phyloP scores from a whole-genome alignment of 2,329 filamentous ascomycete genomes.

The Cladophialophora chaetospira region DNA sequence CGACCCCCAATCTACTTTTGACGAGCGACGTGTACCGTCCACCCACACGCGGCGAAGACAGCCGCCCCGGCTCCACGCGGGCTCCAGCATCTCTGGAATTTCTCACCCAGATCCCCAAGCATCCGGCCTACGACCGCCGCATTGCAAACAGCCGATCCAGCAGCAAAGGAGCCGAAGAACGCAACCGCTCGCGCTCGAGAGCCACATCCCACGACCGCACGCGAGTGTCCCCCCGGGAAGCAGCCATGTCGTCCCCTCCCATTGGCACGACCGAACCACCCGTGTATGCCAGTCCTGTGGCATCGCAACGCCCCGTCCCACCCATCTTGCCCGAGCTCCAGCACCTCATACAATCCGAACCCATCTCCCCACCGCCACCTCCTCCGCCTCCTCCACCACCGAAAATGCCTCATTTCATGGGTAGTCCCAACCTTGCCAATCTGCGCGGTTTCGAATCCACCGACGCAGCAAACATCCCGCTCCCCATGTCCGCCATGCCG shows the following conservation, averaged over 20 bases:
- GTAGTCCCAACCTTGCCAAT: slow-evolving; percentile 35
- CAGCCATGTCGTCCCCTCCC: slow-evolving; percentile 14
- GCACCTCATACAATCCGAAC: slow-evolving; percentile 59
- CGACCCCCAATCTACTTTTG: too few species aligned
- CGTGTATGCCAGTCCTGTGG: not conserved
- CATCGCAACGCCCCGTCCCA: slow-evolving; percentile 37
- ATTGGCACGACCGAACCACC: not conserved
- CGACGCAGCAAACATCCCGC: slow-evolving; percentile 18
- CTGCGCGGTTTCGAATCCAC: slow-evolving; percentile 40
- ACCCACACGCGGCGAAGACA: slow-evolving; percentile 33
- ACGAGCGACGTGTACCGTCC: slow-evolving; percentile 42
- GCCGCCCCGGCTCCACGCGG: slow-evolving; percentile 21
- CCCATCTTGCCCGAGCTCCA: slow-evolving; percentile 63
- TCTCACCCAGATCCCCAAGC: slow-evolving; percentile 30
- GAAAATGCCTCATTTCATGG: not conserved
- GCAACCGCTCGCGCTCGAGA: slow-evolving; percentile 58
- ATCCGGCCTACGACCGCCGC: slow-evolving; percentile 31
- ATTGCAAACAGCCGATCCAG: slow-evolving; percentile 43
- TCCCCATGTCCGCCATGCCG: slow-evolving; percentile 39
- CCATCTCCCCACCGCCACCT: slow-evolving; percentile 44
- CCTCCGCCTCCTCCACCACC: slow-evolving; percentile 43
- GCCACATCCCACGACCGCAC: slow-evolving; percentile 42
- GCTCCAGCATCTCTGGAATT: slow-evolving; percentile 23
- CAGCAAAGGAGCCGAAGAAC: slow-evolving; percentile 40
- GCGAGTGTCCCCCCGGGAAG: slow-evolving; percentile 27